Evolutionary conservation across 257 asterid genomes (phyloP).

Genomic region (Craterostigma plantagineum): DNA sequence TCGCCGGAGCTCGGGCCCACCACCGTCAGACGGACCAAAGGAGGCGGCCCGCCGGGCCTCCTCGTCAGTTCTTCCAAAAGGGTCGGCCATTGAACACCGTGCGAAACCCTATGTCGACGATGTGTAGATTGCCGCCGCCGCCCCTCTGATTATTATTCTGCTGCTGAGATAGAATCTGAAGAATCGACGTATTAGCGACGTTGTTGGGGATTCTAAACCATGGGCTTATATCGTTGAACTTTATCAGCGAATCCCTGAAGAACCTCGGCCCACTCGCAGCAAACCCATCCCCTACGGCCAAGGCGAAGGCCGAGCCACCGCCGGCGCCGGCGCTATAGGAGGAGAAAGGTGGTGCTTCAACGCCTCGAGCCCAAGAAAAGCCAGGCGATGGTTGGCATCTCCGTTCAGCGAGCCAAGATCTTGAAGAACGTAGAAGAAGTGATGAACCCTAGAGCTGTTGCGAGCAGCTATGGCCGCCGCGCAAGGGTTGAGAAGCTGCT

Average conservation of each 20-base stretch:
- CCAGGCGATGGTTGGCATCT: conserved; percentile 68
- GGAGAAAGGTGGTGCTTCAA: conserved; percentile 43
- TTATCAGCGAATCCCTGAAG: conserved; percentile 44
- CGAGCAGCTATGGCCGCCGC: conserved; percentile 56
- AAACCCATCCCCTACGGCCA: conserved; percentile 16
- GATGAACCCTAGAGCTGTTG: conserved; percentile 53
- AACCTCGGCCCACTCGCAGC: conserved; percentile 39
- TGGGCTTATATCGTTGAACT: conserved; percentile 66
- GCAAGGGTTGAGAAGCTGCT: conserved; percentile 78
- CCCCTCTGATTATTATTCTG: not conserved
- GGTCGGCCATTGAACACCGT: conserved; percentile 85
- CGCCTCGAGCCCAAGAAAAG: conserved; percentile 60
- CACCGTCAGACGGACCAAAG: conserved; percentile 56
- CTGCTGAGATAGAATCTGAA: conserved; percentile 36
- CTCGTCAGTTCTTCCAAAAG: conserved; percentile 60
- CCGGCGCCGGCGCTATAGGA: too few relatives aligned
- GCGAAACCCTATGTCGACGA: conserved; percentile 82
- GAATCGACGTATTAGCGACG: conserved; percentile 63
- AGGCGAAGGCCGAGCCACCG: conserved; percentile 11
- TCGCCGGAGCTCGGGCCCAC: conserved; percentile 15
- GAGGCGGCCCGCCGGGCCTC: conserved; percentile 66
- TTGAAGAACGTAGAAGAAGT: conserved; percentile 48
- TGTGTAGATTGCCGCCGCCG: conserved; percentile 34
- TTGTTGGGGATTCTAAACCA: conserved; percentile 77
- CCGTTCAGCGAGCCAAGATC: conserved; percentile 56